Evolutionary conservation across 768 basidiomycete genomes (phyloP).

Genomic region (Macrocybe gigantea): DNA sequence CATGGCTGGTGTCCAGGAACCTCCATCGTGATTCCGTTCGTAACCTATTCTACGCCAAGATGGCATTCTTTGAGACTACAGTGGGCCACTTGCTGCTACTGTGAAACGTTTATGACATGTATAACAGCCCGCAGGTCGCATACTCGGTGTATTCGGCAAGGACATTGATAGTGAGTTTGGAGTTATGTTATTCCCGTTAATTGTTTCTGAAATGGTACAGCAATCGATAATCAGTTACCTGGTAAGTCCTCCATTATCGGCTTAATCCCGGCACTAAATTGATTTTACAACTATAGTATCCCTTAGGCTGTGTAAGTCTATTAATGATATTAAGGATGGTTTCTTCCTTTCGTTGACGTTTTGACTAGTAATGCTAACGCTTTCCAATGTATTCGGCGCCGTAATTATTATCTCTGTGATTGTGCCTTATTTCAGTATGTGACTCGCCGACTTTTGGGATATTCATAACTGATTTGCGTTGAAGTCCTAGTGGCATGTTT

Average conservation of each 20-base stretch:
- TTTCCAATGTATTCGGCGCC: constrained; percentile 45
- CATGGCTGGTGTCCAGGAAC: constrained; percentile 54
- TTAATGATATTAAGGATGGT: no score
- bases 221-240: constrained; percentile 55
- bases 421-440: constrained; percentile 57
- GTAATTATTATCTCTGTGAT: constrained; percentile 52
- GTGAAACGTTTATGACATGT: not conserved
- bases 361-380: constrained; percentile 38
- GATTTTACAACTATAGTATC: constrained; percentile 32
- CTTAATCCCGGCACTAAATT: not conserved
- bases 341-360: not conserved
- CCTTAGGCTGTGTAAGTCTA: constrained; percentile 46
- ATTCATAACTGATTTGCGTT: not conserved
- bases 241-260: constrained; percentile 22
- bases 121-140: constrained; percentile 50
- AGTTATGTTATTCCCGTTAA: not conserved
- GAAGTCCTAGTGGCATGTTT: constrained; percentile 48
- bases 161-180: constrained; percentile 50
- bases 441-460: not conserved
- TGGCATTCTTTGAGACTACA: constrained; percentile 74
- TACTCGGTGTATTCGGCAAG: constrained; percentile 58
- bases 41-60: constrained; percentile 64
- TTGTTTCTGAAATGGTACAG: constrained; percentile 17
- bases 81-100: constrained; percentile 17
- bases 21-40: constrained; percentile 52